phyloP scores from a whole-genome alignment of 2,329 filamentous ascomycete species.

The Aspergillus bombycis region DNA sequence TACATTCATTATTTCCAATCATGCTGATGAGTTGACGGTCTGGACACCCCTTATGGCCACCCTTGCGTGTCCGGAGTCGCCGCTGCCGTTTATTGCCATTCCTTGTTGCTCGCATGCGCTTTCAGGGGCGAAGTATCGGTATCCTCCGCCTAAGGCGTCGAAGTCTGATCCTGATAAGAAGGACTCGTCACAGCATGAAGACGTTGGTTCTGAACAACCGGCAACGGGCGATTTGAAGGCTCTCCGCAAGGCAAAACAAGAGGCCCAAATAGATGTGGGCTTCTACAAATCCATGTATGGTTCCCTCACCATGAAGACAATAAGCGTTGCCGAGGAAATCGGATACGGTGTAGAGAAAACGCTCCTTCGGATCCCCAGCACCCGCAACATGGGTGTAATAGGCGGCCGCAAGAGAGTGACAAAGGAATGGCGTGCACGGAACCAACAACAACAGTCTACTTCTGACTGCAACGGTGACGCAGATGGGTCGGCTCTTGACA shows the following conservation, averaged over 20 bases:
- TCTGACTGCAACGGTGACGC: background rate
- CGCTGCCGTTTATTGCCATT: slow-evolving; percentile 85
- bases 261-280: slow-evolving; percentile 32
- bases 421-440: slow-evolving; percentile 35
- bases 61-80: slow-evolving; percentile 55
- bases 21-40: slow-evolving; percentile 91
- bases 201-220: slow-evolving; percentile 24
- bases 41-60: slow-evolving; percentile 92
- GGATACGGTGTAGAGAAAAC: slow-evolving; percentile 80
- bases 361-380: slow-evolving; percentile 88
- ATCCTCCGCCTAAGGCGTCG: slow-evolving; percentile 42
- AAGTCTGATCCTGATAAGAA: slow-evolving; percentile 31
- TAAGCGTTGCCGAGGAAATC: slow-evolving; percentile 68
- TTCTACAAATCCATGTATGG: slow-evolving; percentile 72
- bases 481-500: slow-evolving; percentile 58
- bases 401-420: slow-evolving; percentile 56
- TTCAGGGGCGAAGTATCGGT: slow-evolving; percentile 71
- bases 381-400: slow-evolving; percentile 80
- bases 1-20: slow-evolving; percentile 95
- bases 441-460: background rate
- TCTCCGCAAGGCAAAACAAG: slow-evolving; percentile 40
- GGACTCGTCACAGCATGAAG: background rate
- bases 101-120: slow-evolving; percentile 94
- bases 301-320: slow-evolving; percentile 78
- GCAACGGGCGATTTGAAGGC: slow-evolving; percentile 45